A percentile compares a stretch with the other conserved stretches of the same genome.
Conservation (phyloP, 345 rosid genomes). For the Corchorus olitorius region DNA sequence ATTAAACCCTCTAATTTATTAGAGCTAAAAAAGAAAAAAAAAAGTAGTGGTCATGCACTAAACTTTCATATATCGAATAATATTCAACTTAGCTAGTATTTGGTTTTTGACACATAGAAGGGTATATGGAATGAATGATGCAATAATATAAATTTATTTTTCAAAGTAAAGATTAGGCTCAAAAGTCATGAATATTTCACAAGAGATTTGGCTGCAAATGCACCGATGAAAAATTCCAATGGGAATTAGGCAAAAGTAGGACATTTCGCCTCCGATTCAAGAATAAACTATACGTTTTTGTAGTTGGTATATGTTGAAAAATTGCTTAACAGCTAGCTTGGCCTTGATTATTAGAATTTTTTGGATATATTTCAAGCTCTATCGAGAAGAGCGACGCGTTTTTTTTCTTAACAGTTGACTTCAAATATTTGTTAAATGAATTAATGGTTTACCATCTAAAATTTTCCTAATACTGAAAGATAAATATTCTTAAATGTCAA, state of each 20-base stretch:
- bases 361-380: not conserved
- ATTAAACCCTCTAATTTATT: not conserved
- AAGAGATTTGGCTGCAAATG: not conserved
- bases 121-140: not conserved
- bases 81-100: too few relatives aligned
- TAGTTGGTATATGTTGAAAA: not conserved
- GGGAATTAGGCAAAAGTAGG: not conserved
- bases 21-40: too few relatives aligned
- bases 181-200: not conserved
- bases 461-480: not conserved
- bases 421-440: not conserved
- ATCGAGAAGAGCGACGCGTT: constrained; percentile 4
- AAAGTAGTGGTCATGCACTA: too few relatives aligned
- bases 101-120: too few relatives aligned
- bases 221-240: not conserved
- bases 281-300: not conserved
- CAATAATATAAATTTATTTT: not conserved
- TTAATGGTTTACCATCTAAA: not conserved
- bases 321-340: not conserved
- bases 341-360: not conserved
- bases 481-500: not conserved
- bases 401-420: constrained; percentile 4
- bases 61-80: too few relatives aligned
- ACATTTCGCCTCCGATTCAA: not conserved
- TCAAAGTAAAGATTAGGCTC: not conserved